Percentiles rank a stretch among this genome's conserved stretches.
These are phyloP conservation scores for Neonectria coccinea DNA, from an alignment of 2,329 filamentous ascomycete species.

Conservation along the genomic window DNA sequence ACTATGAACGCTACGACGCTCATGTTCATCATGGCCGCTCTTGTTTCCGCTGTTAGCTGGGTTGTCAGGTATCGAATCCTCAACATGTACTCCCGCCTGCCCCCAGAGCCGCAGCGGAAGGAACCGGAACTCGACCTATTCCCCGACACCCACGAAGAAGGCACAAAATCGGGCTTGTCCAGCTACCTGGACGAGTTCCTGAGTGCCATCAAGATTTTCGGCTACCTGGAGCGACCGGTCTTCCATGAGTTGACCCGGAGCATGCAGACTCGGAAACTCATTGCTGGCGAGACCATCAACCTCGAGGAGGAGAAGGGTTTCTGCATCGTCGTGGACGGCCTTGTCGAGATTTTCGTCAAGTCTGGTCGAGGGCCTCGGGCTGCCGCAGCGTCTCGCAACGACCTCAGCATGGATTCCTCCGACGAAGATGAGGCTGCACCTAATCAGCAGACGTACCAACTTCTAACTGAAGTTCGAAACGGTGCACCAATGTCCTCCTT, in stretches of 20 bases:
- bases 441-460: conserved; percentile 87
- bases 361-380: conserved; percentile 71
- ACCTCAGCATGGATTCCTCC: conserved; percentile 55
- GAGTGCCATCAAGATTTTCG: conserved; percentile 98
- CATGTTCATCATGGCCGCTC: conserved; percentile 79
- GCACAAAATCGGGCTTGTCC: conserved; percentile 89
- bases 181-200: conserved; percentile 98
- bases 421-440: conserved; percentile 77
- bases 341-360: conserved; percentile 98
- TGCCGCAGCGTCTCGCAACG: conserved; percentile 38
- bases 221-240: conserved; percentile 93
- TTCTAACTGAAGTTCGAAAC: conserved; percentile 97
- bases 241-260: conserved; percentile 97
- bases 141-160: conserved; percentile 90
- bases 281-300: conserved; percentile 94
- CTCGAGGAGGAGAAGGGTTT: conserved; percentile 98
- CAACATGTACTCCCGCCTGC: conserved; percentile 95
- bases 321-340: conserved; percentile 94
- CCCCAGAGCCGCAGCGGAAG: conserved; percentile 94
- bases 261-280: conserved; percentile 97
- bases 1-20: conserved; percentile 99
- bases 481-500: conserved; percentile 98
- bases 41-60: conserved; percentile 91
- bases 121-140: conserved; percentile 96
- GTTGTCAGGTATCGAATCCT: conserved; percentile 94